These are phyloP conservation scores for Trypanosoma caninum DNA, from an alignment of 208 protist genomes.

Conservation along the genomic window DNA sequence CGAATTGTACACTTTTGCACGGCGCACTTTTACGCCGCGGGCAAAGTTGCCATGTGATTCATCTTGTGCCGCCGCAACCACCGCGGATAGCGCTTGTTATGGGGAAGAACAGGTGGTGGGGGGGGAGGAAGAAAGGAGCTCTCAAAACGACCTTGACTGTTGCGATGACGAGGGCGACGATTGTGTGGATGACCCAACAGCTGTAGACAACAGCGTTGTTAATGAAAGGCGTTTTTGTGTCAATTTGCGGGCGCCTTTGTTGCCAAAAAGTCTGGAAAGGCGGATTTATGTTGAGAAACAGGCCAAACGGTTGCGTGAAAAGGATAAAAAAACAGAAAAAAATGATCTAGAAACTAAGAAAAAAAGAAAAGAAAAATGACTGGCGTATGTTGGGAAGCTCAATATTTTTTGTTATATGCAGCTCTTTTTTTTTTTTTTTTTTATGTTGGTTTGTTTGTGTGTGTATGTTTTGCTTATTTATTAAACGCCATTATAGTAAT, in stretches of 20 bases:
- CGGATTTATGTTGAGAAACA: conserved; percentile 3
- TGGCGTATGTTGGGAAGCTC: not conserved
- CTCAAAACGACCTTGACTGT: too few species aligned
- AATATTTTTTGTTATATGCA: conserved; percentile 11
- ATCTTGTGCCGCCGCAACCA: not conserved
- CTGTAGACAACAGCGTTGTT: conserved; percentile 3
- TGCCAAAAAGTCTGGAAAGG: conserved; percentile 50
- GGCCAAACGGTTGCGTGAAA: conserved; percentile 28
- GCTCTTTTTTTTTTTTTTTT: conserved; percentile 11
- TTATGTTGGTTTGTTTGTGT: not conserved
- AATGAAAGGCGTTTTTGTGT: conserved; percentile 48
- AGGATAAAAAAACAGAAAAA: conserved; percentile 4
- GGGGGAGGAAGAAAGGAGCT: too few species aligned
- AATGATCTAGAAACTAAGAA: not conserved
- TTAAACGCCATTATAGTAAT: too few species aligned
- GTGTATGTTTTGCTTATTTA: too few species aligned
- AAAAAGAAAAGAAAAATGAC: conserved; percentile 2
- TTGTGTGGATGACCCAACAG: conserved; percentile 30
- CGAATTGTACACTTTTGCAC: conserved; percentile 37
- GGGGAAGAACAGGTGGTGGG: not conserved
- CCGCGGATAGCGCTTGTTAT: not conserved
- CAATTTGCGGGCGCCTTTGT: conserved; percentile 42
- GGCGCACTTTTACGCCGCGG: conserved; percentile 31
- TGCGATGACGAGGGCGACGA: conserved; percentile 19
- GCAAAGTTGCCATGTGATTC: too few species aligned